Percentiles rank a stretch among this genome's conserved stretches.
Conservation (phyloP, 2,329 filamentous ascomycete genomes). For the Lachnellula arida region DNA sequence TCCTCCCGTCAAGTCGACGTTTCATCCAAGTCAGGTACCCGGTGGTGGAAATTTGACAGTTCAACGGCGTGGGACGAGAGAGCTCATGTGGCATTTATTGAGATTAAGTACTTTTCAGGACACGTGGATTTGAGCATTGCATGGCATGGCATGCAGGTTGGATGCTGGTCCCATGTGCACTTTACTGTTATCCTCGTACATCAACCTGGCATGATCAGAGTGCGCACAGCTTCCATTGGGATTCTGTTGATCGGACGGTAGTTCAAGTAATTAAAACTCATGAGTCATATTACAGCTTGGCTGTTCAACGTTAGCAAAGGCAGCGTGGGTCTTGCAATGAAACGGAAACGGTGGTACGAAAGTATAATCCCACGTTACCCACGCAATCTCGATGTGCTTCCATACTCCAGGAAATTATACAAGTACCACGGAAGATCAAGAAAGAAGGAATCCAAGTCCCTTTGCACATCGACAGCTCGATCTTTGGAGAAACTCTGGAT, state of each 20-base stretch:
- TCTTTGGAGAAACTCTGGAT: too few relatives aligned
- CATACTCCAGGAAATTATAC: too few relatives aligned
- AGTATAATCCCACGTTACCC: too few relatives aligned
- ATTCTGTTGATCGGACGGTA: background rate
- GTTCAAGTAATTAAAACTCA: too few relatives aligned
- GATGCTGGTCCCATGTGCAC: background rate
- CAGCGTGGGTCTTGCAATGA: too few relatives aligned
- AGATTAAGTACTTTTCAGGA: background rate
- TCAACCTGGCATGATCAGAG: background rate
- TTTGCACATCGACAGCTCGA: too few relatives aligned
- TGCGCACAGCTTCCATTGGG: background rate
- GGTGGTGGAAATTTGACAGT: background rate
- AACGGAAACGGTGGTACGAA: too few relatives aligned
- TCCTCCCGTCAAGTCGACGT: background rate
- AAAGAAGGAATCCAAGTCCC: too few relatives aligned
- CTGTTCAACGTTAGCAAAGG: too few relatives aligned
- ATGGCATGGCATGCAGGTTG: background rate
- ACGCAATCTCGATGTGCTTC: too few relatives aligned
- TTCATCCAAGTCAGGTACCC: background rate
- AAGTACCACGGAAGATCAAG: too few relatives aligned
- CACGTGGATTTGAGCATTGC: background rate
- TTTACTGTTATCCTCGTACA: background rate
- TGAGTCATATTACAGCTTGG: too few relatives aligned
- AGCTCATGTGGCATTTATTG: background rate
- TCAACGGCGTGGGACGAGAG: background rate